Conservation (phyloP, 306 rosid species). For the Ceratonia siliqua region DNA sequence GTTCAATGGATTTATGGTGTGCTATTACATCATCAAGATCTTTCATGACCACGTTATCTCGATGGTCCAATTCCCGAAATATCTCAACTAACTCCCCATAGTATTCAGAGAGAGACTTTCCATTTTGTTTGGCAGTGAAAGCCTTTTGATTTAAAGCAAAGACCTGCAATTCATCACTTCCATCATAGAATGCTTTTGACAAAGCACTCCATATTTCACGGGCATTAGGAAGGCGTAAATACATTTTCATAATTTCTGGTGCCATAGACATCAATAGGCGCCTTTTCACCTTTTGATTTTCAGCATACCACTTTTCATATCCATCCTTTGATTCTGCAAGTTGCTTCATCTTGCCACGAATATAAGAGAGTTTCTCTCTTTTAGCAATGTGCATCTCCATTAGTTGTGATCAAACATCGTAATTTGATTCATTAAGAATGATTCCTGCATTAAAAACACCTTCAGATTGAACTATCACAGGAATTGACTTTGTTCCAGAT, state of each 20-base stretch:
- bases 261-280: constrained; percentile 1
- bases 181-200: constrained; percentile 17
- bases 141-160: constrained; percentile 8
- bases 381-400: neutral
- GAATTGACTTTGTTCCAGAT: neutral
- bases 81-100: neutral
- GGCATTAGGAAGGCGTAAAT: neutral
- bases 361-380: constrained; percentile 21
- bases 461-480: neutral
- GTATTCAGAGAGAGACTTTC: neutral
- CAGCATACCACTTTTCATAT: neutral
- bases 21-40: neutral
- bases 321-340: neutral
- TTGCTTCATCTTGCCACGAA: neutral
- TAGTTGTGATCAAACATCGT: neutral
- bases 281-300: neutral
- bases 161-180: constrained; percentile 23
- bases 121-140: neutral
- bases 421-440: neutral
- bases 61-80: constrained; percentile 1
- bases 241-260: neutral
- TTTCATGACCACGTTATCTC: constrained; percentile 6
- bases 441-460: neutral
- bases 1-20: neutral
- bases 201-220: constrained; percentile 11